A percentile compares a stretch with the other conserved stretches of the same genome.
phyloP scores from a whole-genome alignment of 768 basidiomycete species.

The Leccinum uliginosum region DNA sequence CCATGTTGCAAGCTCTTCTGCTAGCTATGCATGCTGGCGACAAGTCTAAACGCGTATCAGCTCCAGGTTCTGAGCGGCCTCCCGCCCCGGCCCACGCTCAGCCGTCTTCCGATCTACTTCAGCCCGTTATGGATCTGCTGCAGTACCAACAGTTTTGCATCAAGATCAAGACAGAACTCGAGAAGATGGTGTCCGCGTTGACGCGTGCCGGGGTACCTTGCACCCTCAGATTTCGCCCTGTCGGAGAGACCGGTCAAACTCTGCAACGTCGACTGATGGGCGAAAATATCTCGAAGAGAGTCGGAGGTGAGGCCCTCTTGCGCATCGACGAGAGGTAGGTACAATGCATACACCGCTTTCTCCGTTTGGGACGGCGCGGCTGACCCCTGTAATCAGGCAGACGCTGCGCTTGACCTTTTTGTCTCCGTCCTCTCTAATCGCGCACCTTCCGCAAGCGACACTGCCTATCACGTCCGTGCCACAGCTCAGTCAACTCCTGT shows the following conservation, averaged over 20 bases:
- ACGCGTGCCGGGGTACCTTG: conserved; percentile 50
- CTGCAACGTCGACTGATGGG: conserved; percentile 46
- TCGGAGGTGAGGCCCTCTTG: conserved; percentile 72
- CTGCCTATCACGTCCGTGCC: conserved; percentile 69
- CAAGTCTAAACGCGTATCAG: conserved; percentile 39
- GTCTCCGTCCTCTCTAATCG: conserved; percentile 73
- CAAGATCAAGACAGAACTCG: conserved; percentile 55
- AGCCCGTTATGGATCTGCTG: conserved; percentile 71
- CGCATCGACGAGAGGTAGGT: conserved; percentile 64
- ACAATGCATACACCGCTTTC: conserved; percentile 1
- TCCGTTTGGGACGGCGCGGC: background rate
- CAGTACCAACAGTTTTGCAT: conserved; percentile 76
- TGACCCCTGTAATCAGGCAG: conserved; percentile 42
- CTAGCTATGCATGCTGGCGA: conserved; percentile 52
- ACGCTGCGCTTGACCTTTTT: conserved; percentile 71
- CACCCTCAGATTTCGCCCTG: conserved; percentile 53
- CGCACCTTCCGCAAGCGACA: conserved; percentile 77
- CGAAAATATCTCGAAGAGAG: conserved; percentile 34
- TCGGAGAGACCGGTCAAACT: conserved; percentile 63
- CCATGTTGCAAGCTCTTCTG: conserved; percentile 58
- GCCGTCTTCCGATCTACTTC: conserved; percentile 51
- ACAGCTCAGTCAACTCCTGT: conserved; percentile 68
- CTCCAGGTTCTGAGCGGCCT: conserved; percentile 26
- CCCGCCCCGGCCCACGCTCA: background rate
- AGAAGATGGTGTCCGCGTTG: conserved; percentile 46